Percentiles rank a stretch among this genome's conserved stretches.
Conservation (phyloP, 2,329 filamentous ascomycete species). For the Claviceps maximensis region DNA sequence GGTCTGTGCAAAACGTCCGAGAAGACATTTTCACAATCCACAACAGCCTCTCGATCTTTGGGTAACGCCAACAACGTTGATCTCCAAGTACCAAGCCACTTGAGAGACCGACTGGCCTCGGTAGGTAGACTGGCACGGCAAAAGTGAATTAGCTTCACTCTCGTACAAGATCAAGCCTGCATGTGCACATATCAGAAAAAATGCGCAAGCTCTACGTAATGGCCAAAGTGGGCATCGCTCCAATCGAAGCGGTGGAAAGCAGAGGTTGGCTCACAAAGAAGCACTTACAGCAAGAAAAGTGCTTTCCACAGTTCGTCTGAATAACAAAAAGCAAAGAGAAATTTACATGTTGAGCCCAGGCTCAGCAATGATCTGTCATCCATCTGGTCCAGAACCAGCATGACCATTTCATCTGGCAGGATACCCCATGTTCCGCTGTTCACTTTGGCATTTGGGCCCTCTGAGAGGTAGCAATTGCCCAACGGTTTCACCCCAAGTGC, state of each 20-base stretch:
- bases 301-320: slow-evolving; percentile 84
- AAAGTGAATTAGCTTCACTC: background rate
- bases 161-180: background rate
- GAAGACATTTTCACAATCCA: slow-evolving; percentile 69
- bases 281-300: slow-evolving; percentile 69
- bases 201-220: slow-evolving; percentile 7
- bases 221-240: background rate
- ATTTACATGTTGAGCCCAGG: slow-evolving; percentile 69
- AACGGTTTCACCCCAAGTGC: slow-evolving; percentile 74
- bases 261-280: background rate
- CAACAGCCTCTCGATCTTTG: slow-evolving; percentile 33
- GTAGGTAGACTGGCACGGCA: slow-evolving; percentile 12
- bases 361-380: slow-evolving; percentile 47
- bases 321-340: slow-evolving; percentile 71
- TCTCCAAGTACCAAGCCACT: slow-evolving; percentile 77
- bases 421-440: slow-evolving; percentile 50
- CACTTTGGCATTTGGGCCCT: slow-evolving; percentile 51
- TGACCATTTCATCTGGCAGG: slow-evolving; percentile 71
- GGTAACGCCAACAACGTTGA: slow-evolving; percentile 56
- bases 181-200: background rate
- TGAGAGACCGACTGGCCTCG: slow-evolving; percentile 19
- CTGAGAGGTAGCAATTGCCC: slow-evolving; percentile 66
- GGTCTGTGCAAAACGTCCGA: slow-evolving; percentile 85
- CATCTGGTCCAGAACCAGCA: slow-evolving; percentile 62
- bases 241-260: background rate